Percentiles rank a stretch among this genome's conserved stretches.
These are phyloP conservation scores for Fusarium buxicola DNA, from an alignment of 2,329 filamentous ascomycete genomes.

Conservation along the genomic window DNA sequence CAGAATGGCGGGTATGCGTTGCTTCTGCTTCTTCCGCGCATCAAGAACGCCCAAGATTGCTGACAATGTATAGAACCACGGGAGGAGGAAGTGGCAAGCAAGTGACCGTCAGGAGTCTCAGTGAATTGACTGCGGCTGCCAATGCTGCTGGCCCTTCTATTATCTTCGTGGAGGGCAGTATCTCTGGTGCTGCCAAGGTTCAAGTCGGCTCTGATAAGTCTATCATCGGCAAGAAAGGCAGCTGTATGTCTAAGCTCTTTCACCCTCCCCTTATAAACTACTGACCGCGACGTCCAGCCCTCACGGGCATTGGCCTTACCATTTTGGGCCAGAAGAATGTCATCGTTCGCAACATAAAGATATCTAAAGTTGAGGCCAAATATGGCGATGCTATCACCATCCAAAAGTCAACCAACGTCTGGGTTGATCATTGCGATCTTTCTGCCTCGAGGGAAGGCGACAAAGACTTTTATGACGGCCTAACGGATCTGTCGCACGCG, in stretches of 20 bases:
- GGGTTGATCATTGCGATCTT: conserved; percentile 60
- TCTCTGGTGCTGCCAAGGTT: conserved; percentile 40
- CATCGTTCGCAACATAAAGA: conserved; percentile 67
- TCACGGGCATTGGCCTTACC: conserved; percentile 35
- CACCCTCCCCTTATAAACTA: no score
- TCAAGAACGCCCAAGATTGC: background rate
- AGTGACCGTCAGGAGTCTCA: conserved; percentile 33
- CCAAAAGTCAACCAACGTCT: conserved; percentile 60
- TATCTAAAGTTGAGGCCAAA: conserved; percentile 59
- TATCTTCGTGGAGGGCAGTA: conserved; percentile 37
- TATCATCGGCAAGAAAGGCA: conserved; percentile 39
- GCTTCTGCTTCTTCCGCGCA: fast-evolving
- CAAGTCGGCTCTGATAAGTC: conserved; percentile 41
- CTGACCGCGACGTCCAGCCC: conserved; percentile 21
- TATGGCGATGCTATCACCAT: conserved; percentile 65
- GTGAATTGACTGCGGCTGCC: conserved; percentile 30
- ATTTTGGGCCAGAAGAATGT: conserved; percentile 56
- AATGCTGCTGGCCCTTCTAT: conserved; percentile 21
- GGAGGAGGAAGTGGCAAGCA: conserved; percentile 30
- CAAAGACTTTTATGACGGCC: conserved; percentile 59
- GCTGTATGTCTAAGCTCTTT: conserved; percentile 20
- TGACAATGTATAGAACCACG: conserved; percentile 13
- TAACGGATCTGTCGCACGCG: conserved; percentile 58
- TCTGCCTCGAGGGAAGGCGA: conserved; percentile 51
- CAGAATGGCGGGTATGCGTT: conserved; percentile 39